Evolutionary conservation across 495 filamentous ascomycete species (phyloP).

Genomic region (Penicillium arizonense): DNA sequence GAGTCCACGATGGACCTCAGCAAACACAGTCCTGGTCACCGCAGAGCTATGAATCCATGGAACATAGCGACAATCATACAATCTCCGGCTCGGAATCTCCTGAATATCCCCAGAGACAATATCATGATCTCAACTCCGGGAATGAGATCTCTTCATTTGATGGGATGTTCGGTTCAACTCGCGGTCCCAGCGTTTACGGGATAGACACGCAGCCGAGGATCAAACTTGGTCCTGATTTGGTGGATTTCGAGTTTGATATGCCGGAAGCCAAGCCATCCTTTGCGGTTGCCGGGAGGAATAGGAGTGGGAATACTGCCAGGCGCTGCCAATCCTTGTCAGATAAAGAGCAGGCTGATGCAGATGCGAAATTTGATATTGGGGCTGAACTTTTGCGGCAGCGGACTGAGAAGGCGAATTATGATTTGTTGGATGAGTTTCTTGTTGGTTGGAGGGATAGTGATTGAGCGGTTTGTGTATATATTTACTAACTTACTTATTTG

Average conservation of each 20-base stretch:
- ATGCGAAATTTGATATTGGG: conserved; percentile 7
- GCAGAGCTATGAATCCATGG: conserved; percentile 4
- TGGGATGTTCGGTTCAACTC: neutral
- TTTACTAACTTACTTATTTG: no score
- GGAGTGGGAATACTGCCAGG: neutral
- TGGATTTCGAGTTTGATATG: neutral
- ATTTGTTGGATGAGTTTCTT: conserved; percentile 6
- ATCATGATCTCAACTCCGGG: neutral
- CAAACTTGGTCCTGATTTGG: neutral
- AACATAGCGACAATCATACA: neutral
- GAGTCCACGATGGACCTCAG: neutral
- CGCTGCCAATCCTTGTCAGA: neutral
- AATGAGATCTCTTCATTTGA: neutral
- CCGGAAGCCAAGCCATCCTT: neutral
- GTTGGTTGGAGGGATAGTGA: neutral
- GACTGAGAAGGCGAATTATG: conserved; percentile 1
- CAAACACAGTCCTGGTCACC: neutral
- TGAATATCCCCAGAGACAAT: neutral
- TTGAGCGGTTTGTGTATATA: neutral
- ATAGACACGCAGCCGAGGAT: neutral
- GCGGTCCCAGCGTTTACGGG: neutral
- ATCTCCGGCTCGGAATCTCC: neutral
- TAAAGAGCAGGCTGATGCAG: neutral
- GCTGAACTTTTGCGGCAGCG: conserved; percentile 4
- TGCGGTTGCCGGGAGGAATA: neutral